Percentiles rank a stretch among this genome's conserved stretches.
phyloP scores from a whole-genome alignment of 345 rosid species.

The Camelina hispida region DNA sequence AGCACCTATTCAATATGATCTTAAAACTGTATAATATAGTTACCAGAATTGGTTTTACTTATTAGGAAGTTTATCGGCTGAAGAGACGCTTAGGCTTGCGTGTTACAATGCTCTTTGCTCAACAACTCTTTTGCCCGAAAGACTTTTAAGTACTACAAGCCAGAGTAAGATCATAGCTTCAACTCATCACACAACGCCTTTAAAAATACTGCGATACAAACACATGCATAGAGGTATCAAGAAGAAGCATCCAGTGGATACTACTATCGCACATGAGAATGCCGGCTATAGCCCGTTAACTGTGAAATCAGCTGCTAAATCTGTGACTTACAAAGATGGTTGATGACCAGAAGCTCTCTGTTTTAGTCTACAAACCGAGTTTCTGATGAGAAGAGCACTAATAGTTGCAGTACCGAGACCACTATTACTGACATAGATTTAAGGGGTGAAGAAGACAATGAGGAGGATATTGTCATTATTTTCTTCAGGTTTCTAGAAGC shows the following conservation, averaged over 20 bases:
- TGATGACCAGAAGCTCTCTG: slow-evolving; percentile 44
- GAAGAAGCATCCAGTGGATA: slow-evolving; percentile 34
- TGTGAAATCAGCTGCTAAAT: slow-evolving; percentile 25
- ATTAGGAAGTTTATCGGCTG: no score
- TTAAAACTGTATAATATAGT: no score
- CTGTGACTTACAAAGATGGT: slow-evolving; percentile 23
- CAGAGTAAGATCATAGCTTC: no score
- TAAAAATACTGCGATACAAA: slow-evolving; percentile 64
- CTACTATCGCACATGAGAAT: slow-evolving; percentile 32
- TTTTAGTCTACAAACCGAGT: slow-evolving; percentile 35
- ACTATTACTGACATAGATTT: slow-evolving; percentile 57
- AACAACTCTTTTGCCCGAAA: no score
- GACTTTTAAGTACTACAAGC: no score
- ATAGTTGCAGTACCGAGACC: slow-evolving; percentile 59
- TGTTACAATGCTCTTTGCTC: no score
- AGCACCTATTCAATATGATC: no score
- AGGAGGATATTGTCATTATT: slow-evolving; percentile 40
- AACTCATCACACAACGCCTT: no score
- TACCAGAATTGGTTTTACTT: no score
- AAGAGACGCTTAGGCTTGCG: no score
- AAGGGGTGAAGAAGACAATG: slow-evolving; percentile 38
- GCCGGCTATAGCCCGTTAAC: not conserved
- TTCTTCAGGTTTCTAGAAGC: slow-evolving; percentile 41
- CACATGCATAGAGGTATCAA: slow-evolving; percentile 79
- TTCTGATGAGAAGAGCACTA: slow-evolving; percentile 43